Percentiles rank a stretch among this genome's conserved stretches.
These are phyloP conservation scores for Aquilaria yunnanensis DNA, from an alignment of 345 rosid genomes.

Conservation along the genomic window DNA sequence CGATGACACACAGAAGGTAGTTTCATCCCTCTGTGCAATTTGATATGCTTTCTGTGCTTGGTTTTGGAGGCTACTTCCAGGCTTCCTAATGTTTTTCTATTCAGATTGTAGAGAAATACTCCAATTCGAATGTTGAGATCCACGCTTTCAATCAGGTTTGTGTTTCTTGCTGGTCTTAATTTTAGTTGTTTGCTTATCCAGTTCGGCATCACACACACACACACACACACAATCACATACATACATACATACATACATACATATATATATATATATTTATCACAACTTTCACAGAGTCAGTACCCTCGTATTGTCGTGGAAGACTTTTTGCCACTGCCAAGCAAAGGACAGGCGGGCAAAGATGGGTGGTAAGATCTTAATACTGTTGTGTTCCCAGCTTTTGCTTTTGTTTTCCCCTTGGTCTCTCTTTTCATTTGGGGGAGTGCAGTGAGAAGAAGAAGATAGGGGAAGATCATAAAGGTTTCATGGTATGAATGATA, in stretches of 20 bases:
- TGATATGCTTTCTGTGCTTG: not conserved
- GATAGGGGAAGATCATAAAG: too few species aligned
- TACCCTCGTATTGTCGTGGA: constrained; percentile 82
- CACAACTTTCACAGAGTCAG: constrained; percentile 53
- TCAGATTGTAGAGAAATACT: constrained; percentile 78
- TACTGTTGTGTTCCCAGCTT: not conserved
- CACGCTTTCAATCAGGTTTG: constrained; percentile 88
- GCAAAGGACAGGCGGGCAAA: constrained; percentile 81
- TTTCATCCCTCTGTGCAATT: not conserved
- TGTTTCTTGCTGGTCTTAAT: not conserved
- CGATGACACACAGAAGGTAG: constrained; percentile 82
- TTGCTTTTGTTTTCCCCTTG: not conserved
- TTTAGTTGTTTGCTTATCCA: too few species aligned
- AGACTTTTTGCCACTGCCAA: constrained; percentile 70
- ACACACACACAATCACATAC: too few species aligned
- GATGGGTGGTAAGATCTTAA: constrained; percentile 73
- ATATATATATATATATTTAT: too few species aligned
- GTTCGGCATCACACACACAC: too few species aligned
- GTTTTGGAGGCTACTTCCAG: constrained; percentile 1
- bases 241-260: too few species aligned
- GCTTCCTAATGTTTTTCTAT: constrained; percentile 10
- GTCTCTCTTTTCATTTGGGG: not conserved
- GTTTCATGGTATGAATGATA: too few species aligned
- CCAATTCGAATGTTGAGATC: constrained; percentile 63
- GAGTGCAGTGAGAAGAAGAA: not conserved